Evolutionary conservation across 2,329 filamentous ascomycete genomes (phyloP).

Genomic region (Clonostachys rhizophaga): DNA sequence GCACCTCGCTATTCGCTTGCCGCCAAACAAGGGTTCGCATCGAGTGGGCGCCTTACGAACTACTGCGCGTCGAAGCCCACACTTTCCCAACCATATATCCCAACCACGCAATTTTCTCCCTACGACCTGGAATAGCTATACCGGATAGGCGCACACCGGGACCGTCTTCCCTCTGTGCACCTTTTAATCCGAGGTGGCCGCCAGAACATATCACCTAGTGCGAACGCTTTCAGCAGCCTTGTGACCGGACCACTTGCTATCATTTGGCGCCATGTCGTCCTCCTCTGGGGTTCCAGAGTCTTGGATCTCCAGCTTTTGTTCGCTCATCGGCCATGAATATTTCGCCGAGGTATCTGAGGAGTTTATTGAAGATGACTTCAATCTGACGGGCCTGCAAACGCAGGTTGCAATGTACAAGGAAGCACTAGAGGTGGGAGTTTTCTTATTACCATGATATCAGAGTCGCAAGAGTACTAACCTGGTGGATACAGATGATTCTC

Average conservation of each 20-base stretch:
- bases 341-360: slow-evolving; percentile 98
- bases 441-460: neutral
- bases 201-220: neutral
- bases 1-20: too few species aligned
- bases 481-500: slow-evolving; percentile 71
- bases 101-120: too few species aligned
- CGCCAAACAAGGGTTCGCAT: too few species aligned
- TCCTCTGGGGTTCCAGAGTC: slow-evolving; percentile 69
- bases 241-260: neutral
- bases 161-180: too few species aligned
- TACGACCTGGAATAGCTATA: too few species aligned
- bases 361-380: slow-evolving; percentile 99
- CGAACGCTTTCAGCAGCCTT: neutral
- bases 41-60: too few species aligned
- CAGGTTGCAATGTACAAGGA: slow-evolving; percentile 99
- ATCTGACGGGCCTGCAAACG: slow-evolving; percentile 88
- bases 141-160: too few species aligned
- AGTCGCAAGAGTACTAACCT: neutral
- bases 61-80: too few species aligned
- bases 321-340: slow-evolving; percentile 93
- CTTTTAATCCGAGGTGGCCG: too few species aligned
- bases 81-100: too few species aligned
- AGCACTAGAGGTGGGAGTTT: slow-evolving; percentile 67
- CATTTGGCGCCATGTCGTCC: slow-evolving; percentile 43
- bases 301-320: slow-evolving; percentile 98